These are phyloP conservation scores for Glaciozyma antarctica DNA, from an alignment of 768 basidiomycete species.

Conservation along the genomic window DNA sequence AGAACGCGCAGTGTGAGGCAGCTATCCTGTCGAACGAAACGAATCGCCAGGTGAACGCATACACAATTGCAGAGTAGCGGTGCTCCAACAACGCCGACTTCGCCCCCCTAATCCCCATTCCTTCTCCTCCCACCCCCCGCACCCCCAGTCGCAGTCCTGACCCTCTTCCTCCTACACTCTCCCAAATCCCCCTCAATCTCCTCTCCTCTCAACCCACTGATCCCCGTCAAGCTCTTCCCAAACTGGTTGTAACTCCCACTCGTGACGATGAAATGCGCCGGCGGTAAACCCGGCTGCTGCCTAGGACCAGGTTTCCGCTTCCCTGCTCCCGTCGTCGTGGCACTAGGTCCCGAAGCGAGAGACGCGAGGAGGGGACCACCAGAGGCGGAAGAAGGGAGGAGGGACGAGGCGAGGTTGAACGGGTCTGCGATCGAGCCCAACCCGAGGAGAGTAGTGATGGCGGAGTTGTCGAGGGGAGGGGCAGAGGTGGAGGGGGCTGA, in stretches of 20 bases:
- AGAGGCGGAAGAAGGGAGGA: constrained; percentile 24
- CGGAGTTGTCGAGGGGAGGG: constrained; percentile 12
- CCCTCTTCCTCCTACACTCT: constrained; percentile 34
- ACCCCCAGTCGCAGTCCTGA: constrained; percentile 8
- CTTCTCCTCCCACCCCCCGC: not conserved
- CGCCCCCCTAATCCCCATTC: not conserved
- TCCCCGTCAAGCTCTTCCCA: constrained; percentile 35
- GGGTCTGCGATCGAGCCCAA: constrained; percentile 27
- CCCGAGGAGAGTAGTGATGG: constrained; percentile 19
- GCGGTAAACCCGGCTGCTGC: constrained; percentile 31
- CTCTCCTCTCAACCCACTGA: constrained; percentile 32
- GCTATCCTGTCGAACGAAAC: no score
- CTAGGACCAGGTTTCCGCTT: constrained; percentile 28
- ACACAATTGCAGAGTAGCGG: not conserved
- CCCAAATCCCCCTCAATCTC: constrained; percentile 37
- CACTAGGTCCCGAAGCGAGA: constrained; percentile 21
- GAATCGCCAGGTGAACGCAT: not conserved
- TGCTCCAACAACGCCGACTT: not conserved
- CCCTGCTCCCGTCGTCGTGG: constrained; percentile 22
- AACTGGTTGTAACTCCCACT: constrained; percentile 33
- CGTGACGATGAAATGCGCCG: constrained; percentile 29
- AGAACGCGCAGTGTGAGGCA: not conserved
- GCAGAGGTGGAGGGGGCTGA: constrained; percentile 4
- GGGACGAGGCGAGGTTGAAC: constrained; percentile 31
- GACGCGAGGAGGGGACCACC: constrained; percentile 21